Evolutionary conservation across 352 stramenopile species (phyloP), one percentile per base, ranked within the genome.

Genomic region (Phytopythium sindhum): DNA sequence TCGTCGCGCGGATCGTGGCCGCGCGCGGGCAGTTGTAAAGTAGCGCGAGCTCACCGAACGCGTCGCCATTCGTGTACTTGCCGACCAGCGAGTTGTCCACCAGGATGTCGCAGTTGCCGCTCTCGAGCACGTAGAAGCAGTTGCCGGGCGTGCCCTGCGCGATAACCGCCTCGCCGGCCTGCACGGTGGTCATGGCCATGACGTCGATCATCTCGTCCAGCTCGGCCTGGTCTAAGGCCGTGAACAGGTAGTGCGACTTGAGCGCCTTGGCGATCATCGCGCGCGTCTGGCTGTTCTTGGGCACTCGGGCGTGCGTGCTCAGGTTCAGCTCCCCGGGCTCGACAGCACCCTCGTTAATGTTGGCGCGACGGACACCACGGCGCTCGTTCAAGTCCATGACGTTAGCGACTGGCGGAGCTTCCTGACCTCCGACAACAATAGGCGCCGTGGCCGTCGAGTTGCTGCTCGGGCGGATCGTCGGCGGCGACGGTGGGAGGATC

Each of bases 11-110:
- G 70, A 97, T 98, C 37, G 96, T 98, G 8, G 96, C 97, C 2
- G 95, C 92, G 26, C 97, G 92, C 19, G 97, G 96, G 60, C 89
- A 98, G 72, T 98, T 98, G 84, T 99, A 99, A 66, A 99, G 88
- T 59, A 99, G 69, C 14, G 96, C 96, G n/a, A 99, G 79, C 77
- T 99, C 97, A 24, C 97, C 97, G 70, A 99, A 99, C 1, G 90
- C 84, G 39, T 90, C 77, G 0, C 87, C 85, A 44, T 82, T 87
- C n/a, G 64, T 64, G 67, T 98, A 88, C 59, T 80, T 84, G 47
- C 84, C 87, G 28, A 92, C 78, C 17, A 97, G 80, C 45, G 90
- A 81, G 9, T 74, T 69, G 58, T 95, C 78, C n/a, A 96, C 82
- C 28, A 89, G 65, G 65, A 97, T 94, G 60, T 90, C 86, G 58